Percentiles rank a stretch among this genome's conserved stretches.
phyloP scores from a whole-genome alignment of 83 land plant genomes.

The Larix sibirica region DNA sequence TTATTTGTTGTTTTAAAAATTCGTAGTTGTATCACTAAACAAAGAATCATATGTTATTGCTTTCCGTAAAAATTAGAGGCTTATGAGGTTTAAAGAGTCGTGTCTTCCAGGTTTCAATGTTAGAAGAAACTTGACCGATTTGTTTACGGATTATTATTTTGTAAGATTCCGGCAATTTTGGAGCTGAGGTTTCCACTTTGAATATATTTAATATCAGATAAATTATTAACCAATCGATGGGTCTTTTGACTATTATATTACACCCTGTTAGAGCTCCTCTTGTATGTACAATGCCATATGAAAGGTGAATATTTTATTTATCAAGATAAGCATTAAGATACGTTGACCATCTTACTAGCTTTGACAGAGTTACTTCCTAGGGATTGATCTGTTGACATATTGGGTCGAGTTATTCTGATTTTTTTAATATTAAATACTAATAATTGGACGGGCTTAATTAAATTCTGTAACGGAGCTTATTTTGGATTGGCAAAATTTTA shows the following conservation, averaged over 20 bases:
- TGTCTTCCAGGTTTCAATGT: background rate
- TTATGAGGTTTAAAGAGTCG: background rate
- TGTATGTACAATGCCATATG: background rate
- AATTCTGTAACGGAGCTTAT: background rate
- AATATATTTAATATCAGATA: background rate
- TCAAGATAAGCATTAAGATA: background rate
- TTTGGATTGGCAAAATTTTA: background rate
- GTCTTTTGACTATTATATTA: background rate
- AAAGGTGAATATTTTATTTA: background rate
- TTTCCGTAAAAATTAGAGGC: constrained; percentile 4
- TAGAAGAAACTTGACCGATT: background rate
- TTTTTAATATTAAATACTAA: too few relatives aligned
- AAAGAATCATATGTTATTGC: background rate
- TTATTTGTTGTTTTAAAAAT: constrained; percentile 10
- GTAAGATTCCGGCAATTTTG: constrained; percentile 13
- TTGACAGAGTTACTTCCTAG: background rate
- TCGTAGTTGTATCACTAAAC: background rate
- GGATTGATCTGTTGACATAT: background rate
- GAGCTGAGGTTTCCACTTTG: background rate
- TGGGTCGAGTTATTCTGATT: background rate
- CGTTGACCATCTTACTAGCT: background rate
- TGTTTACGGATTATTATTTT: constrained; percentile 6
- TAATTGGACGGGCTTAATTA: background rate
- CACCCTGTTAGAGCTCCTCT: background rate
- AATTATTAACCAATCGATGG: background rate